Base-by-base conservation (phyloP, 2,329 filamentous ascomycete genomes). In the Aspergillaceae sp. region DNA sequence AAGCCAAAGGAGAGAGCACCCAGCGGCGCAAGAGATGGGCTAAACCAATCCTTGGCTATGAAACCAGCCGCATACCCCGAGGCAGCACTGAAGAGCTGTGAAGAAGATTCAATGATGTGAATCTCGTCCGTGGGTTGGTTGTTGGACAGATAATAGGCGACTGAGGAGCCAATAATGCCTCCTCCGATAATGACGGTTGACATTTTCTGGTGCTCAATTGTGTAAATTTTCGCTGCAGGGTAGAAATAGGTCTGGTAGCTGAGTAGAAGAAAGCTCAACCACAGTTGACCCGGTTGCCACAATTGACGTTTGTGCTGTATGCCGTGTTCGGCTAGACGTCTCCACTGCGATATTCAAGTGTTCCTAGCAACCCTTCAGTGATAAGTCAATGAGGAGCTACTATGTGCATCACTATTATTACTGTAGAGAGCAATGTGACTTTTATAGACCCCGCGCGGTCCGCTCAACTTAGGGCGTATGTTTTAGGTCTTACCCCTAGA, bases 51-150 rank as follows among this genome's bases (percentile, higher is more conserved):
- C 32, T 72, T 74, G 0, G 85, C 85, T 6, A 90, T 60, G 57
- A 90, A 91, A 0, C 86, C 86, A 11, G 76, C 87, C 0, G 85
- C 84, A 53, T 78, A 82, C 1, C 86, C 85, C 2, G 84, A 89
- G 0, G 86, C 85, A 29, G 82, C 86, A 7, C 79, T 75, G 64
- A 90, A 87, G 30, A 90, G 74, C 51, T 79, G 62, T 0, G 72
- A 62, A 4, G 76, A 75, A 4, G 76, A 69, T 55, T 83, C 80
- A 35, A 84, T 51, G 26, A 84, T 65, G 51, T 80, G 76, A 44
- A 83, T 79, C 30, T 70, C 67, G 4, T 54, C 47, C 29, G 52
- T 41, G 29, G 53, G 42, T 29, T 53, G 48, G 4, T 71, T 66
- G 40, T 61, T 52, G 5, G 80, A 78, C 30, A 90, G 76, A 61